Base-by-base conservation (phyloP, 177 flowering plant genomes). In the Telopea speciosissima region DNA sequence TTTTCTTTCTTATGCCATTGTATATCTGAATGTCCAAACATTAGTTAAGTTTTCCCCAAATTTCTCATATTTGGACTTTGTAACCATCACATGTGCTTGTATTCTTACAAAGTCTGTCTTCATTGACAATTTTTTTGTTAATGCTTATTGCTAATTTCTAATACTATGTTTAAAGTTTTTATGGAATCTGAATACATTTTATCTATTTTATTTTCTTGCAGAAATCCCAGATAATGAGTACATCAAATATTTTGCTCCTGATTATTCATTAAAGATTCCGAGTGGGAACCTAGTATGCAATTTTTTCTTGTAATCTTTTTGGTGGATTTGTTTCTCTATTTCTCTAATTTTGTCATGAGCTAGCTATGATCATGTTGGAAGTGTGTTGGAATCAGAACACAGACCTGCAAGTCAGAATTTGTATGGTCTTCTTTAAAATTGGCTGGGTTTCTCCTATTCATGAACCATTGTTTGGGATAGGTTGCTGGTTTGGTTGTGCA, bases 211-310 rank as follows among this genome's bases (percentile, higher is more conserved):
- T 65, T 67, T 73, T 71, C 70, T 78, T 81, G 88, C 98, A 93
- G 99, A 90, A 76, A 95, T 95, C 66, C 99, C 99, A 63, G 94
- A 95, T 1, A 95, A 95, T 64, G 94, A 90, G 66, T 95, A 95
- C 76, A 86, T 81, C 71, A 82, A 90, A 79, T 95, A 93, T 84
- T 95, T 93, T 78, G 96, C 79, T 8, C 99, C 98, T 14, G 96
- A 92, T 1, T 84, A 78, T 72, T 85, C 88, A 2, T 75, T 95
- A 85, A 95, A 82, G 87, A 86, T 86, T 74, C 97, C 92, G 17
- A 70, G 76, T 70, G 90, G 97, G 64, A 84, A 82, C 75, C 81
- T 88, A 40, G 96, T 95, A 89, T 24, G 97, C 70, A 63, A 33
- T 61, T 74, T 72, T 63, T 26, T 17, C 65, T 70, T 24, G 40